Evolutionary conservation across 2,329 filamentous ascomycete genomes (phyloP).

Genomic region (Ustilaginoidea virens): DNA sequence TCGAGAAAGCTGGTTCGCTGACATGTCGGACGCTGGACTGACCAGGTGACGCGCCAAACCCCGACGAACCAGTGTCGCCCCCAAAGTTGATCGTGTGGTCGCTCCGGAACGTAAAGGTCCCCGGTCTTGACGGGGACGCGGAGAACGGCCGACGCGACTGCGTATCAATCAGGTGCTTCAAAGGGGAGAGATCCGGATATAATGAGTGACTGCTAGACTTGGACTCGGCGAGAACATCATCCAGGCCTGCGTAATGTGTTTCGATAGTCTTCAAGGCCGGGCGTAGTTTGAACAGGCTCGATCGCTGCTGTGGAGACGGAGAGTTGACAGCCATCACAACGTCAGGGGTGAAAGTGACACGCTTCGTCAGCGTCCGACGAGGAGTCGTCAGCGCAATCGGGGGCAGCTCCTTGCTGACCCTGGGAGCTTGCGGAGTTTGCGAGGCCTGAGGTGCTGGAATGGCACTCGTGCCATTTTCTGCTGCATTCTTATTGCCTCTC

Average conservation of each 20-base stretch:
- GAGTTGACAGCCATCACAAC: conserved; percentile 38
- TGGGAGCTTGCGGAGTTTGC: conserved; percentile 29
- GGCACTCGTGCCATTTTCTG: conserved; percentile 26
- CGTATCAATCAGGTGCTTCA: conserved; percentile 16
- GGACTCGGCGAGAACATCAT: conserved; percentile 12
- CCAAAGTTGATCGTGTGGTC: conserved; percentile 49
- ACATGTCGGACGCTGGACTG: conserved; percentile 47
- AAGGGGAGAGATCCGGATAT: conserved; percentile 38
- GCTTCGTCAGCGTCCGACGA: conserved; percentile 51
- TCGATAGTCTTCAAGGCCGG: conserved; percentile 12
- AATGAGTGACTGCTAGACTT: conserved; percentile 19
- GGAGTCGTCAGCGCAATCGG: conserved; percentile 46
- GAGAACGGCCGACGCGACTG: conserved; percentile 11
- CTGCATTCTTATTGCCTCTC: conserved; percentile 21
- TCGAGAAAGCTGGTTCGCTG: conserved; percentile 31
- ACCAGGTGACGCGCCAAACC: conserved; percentile 42
- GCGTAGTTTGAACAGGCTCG: conserved; percentile 27
- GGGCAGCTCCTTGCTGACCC: conserved; percentile 36
- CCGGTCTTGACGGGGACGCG: conserved; percentile 28
- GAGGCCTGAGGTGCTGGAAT: conserved; percentile 30
- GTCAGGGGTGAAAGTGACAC: conserved; percentile 65
- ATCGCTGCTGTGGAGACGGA: conserved; percentile 39
- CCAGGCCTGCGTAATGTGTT: conserved; percentile 15
- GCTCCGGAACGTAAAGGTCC: conserved; percentile 49
- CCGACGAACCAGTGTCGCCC: conserved; percentile 25